Conservation (phyloP, 176 grass and related monocot genomes). For the Eremochloa ophiuroides region DNA sequence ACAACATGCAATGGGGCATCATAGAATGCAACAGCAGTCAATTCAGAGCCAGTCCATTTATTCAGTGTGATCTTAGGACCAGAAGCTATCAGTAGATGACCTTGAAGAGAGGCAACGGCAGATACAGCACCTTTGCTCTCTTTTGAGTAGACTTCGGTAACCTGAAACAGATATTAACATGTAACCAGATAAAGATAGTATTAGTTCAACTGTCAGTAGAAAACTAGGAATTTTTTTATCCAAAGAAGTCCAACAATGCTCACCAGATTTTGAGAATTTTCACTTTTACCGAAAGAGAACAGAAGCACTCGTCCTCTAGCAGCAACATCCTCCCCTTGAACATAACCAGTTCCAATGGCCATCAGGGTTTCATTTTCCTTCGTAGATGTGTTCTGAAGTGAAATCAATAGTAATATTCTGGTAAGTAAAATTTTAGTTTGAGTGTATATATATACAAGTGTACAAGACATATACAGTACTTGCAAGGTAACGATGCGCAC, state of each 20-base stretch:
- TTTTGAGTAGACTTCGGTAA: slow-evolving; percentile 82
- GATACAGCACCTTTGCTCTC: slow-evolving; percentile 95
- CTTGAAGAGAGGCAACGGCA: slow-evolving; percentile 93
- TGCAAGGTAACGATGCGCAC: slow-evolving; percentile 74
- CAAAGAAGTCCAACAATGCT: slow-evolving; percentile 11
- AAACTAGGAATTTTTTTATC: not conserved
- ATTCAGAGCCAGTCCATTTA: slow-evolving; percentile 91
- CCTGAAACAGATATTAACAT: slow-evolving; percentile 39
- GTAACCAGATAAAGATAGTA: slow-evolving; percentile 6
- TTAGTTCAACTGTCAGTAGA: not conserved
- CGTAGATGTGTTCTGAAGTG: slow-evolving; percentile 67
- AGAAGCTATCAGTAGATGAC: slow-evolving; percentile 89
- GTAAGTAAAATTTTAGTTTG: slow-evolving; percentile 8
- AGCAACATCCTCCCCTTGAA: slow-evolving; percentile 95
- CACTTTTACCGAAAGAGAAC: slow-evolving; percentile 69
- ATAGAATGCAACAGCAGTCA: slow-evolving; percentile 91
- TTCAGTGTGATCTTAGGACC: slow-evolving; percentile 94
- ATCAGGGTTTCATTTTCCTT: slow-evolving; percentile 93
- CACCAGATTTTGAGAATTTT: slow-evolving; percentile 85
- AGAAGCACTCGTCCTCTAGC: slow-evolving; percentile 82
- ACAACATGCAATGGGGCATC: slow-evolving; percentile 97
- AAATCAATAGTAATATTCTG: slow-evolving; percentile 5
- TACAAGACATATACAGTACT: slow-evolving; percentile 51
- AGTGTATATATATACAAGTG: not conserved
- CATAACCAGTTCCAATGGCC: slow-evolving; percentile 87